Base-by-base conservation (phyloP, 2,329 filamentous ascomycete genomes). In the Lasiodiplodia sp. region DNA sequence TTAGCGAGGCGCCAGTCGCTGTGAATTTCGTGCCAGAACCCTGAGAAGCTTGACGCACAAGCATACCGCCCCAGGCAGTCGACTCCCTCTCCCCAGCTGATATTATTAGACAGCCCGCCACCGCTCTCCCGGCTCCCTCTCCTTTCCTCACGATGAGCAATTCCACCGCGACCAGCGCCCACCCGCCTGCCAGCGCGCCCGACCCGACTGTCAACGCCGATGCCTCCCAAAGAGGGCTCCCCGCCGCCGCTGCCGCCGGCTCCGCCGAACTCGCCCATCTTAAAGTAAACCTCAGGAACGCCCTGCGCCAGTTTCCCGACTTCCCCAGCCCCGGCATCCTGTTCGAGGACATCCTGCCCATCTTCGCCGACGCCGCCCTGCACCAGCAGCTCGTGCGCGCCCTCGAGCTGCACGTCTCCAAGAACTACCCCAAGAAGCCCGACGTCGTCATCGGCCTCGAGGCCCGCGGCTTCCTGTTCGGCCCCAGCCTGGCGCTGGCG, bases 291-390 rank as follows among this genome's bases (percentile, higher is more conserved):
- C 87, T 94, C 86, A 86, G 90, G 78, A 82, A 83, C 73, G 88
- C 91, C 70, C 88, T 98, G 74, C 92, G 92, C 81, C 90, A 94
- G 80, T 97, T 93, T 84, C 89, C 90, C 77, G 93, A 98, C 86
- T 98, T 97, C 84, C 95, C 95, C 69, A 90, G 91, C 73, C 90
- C 92, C 56, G 95, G 96, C 80, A 95, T 99, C 78, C 87, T 97
- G 76, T 99, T 99, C 83, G 93, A 97, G 84, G 96, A 99, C 80
- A 98, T 99, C 83, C 91, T 99, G 81, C 96, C 96, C 70, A 91
- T 98, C 78, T 98, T 99, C 85, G 90, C 92, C 79, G 87, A 93
- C 77, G 89, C 90, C 67, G 78, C 80, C 64, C 86, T 92, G 70
- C 95, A 97, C 83, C 85, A 87, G 73, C 87, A 89, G 68, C 90